These are phyloP conservation scores for Cercophora newfieldiana DNA, from an alignment of 495 filamentous ascomycete species.

Conservation along the genomic window DNA sequence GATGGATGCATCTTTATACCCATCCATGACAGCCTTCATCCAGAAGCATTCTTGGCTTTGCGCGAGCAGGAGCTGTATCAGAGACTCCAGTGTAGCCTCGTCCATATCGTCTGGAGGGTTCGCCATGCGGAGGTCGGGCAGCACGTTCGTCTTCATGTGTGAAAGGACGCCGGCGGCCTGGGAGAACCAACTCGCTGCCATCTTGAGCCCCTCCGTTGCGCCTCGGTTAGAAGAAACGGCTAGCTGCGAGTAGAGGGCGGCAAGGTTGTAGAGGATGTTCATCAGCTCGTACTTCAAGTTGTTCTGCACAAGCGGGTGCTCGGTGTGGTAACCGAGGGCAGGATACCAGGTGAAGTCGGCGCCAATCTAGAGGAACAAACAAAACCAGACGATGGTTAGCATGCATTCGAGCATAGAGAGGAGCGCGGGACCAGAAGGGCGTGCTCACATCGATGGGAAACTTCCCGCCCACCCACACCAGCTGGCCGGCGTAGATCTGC, in stretches of 20 bases:
- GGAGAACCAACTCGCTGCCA: conserved; percentile 89
- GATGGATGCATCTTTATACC: conserved; percentile 86
- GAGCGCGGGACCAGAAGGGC: background rate
- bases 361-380: conserved; percentile 64
- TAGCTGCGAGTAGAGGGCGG: conserved; percentile 89
- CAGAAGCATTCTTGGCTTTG: conserved; percentile 98
- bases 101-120: conserved; percentile 95
- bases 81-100: conserved; percentile 74
- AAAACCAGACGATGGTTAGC: background rate
- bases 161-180: conserved; percentile 80
- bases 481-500: conserved; percentile 83
- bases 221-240: conserved; percentile 74
- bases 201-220: conserved; percentile 82
- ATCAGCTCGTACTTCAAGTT: conserved; percentile 94
- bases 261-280: conserved; percentile 90
- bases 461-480: conserved; percentile 92
- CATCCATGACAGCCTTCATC: conserved; percentile 95
- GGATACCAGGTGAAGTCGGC: conserved; percentile 96
- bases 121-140: conserved; percentile 81
- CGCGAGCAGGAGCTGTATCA: conserved; percentile 81
- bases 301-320: conserved; percentile 78
- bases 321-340: conserved; percentile 84
- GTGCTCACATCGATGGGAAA: conserved; percentile 88
- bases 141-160: conserved; percentile 73
- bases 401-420: background rate